Conservation (phyloP, 208 protist species). For the Trypanosoma vivax region DNA sequence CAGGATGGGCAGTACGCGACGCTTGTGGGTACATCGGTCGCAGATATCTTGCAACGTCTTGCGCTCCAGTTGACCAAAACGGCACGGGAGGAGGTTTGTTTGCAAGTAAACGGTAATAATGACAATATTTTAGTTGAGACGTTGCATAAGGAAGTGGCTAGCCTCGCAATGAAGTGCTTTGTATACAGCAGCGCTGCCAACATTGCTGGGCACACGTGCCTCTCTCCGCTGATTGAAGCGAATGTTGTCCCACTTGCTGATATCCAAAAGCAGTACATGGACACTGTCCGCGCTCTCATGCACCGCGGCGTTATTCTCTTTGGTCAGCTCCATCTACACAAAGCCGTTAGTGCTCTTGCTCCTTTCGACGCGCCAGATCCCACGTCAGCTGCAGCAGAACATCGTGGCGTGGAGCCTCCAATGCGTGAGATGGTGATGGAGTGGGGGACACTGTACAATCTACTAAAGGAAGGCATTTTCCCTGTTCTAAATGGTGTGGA, state of each 20-base stretch:
- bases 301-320: conserved; percentile 49
- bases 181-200: conserved; percentile 13
- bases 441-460: conserved; percentile 32
- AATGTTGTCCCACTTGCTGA: conserved; percentile 14
- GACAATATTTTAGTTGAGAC: too few species aligned
- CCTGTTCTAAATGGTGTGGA: background rate
- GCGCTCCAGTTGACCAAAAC: too few species aligned
- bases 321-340: conserved; percentile 40
- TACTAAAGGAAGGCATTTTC: conserved; percentile 17
- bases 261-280: conserved; percentile 20
- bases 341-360: conserved; percentile 19
- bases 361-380: conserved; percentile 11
- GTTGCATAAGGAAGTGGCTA: conserved; percentile 4
- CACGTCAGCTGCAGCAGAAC: conserved; percentile 15
- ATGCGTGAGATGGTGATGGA: conserved; percentile 32
- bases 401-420: conserved; percentile 14
- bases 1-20: conserved; percentile 28
- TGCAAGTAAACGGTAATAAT: too few species aligned
- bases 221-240: background rate
- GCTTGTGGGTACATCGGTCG: conserved; percentile 33
- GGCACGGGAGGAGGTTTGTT: too few species aligned
- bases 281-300: conserved; percentile 26
- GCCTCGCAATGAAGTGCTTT: conserved; percentile 25
- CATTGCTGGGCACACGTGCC: background rate
- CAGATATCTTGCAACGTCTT: conserved; percentile 19